Percentiles rank a stretch among this genome's conserved stretches.
Evolutionary conservation across 2,329 filamentous ascomycete genomes (phyloP).

Genomic region (Ophiognomonia clavigignenti-juglandacearum): DNA sequence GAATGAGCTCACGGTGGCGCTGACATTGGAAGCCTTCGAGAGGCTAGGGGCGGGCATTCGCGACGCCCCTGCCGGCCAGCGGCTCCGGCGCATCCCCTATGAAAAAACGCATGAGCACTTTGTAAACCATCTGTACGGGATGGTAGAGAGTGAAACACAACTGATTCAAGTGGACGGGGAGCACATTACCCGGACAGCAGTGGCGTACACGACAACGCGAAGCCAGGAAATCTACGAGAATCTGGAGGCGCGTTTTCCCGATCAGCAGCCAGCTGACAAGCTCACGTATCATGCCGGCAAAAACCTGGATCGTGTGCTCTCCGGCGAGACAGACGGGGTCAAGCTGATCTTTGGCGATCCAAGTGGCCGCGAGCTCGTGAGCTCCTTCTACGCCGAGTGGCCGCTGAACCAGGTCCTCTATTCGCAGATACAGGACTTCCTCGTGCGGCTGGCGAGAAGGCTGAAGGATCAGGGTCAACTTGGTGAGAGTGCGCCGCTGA

Average conservation of each 20-base stretch:
- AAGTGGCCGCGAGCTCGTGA: neutral
- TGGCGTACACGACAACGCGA: slow-evolving; percentile 18
- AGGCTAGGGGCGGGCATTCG: slow-evolving; percentile 24
- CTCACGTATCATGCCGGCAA: slow-evolving; percentile 15
- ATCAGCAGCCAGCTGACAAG: slow-evolving; percentile 22
- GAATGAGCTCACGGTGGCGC: slow-evolving; percentile 20
- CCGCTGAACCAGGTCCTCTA: neutral
- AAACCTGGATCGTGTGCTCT: slow-evolving; percentile 14
- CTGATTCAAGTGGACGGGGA: slow-evolving; percentile 22
- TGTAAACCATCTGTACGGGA: slow-evolving; percentile 27
- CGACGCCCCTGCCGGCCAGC: slow-evolving; percentile 21
- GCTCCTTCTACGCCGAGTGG: slow-evolving; percentile 2
- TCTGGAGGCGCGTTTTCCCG: slow-evolving; percentile 23
- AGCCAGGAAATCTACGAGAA: slow-evolving; percentile 24
- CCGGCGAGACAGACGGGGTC: slow-evolving; percentile 14
- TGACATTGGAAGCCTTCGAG: slow-evolving; percentile 31
- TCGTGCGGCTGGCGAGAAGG: neutral
- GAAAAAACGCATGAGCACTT: slow-evolving; percentile 25
- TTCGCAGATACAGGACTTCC: neutral
- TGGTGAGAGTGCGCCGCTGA: no score
- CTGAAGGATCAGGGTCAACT: neutral
- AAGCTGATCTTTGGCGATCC: slow-evolving; percentile 18
- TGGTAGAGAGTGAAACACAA: slow-evolving; percentile 27
- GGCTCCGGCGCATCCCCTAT: slow-evolving; percentile 21
- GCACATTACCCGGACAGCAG: slow-evolving; percentile 23